Evolutionary conservation across 352 stramenopile species (phyloP).

Genomic region (Pythium folliculosum): DNA sequence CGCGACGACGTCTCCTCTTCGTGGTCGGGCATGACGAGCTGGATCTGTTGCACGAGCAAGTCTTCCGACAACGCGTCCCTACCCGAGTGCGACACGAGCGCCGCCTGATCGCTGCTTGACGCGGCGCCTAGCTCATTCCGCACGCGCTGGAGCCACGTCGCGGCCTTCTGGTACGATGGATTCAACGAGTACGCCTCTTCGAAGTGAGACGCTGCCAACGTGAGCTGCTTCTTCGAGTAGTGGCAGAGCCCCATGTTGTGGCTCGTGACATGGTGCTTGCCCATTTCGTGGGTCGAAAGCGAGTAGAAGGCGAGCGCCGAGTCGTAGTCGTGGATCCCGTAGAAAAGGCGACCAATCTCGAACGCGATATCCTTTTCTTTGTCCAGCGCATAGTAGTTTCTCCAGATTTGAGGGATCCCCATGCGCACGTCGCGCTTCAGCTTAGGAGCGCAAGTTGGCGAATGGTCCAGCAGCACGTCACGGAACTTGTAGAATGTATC

Average conservation of each 20-base stretch:
- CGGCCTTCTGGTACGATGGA: slow-evolving; percentile 73
- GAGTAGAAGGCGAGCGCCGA: slow-evolving; percentile 90
- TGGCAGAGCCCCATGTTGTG: slow-evolving; percentile 96
- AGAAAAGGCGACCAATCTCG: slow-evolving; percentile 91
- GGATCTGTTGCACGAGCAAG: slow-evolving; percentile 51
- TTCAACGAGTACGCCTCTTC: slow-evolving; percentile 72
- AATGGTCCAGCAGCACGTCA: slow-evolving; percentile 89
- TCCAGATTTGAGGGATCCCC: slow-evolving; percentile 87
- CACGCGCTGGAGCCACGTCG: slow-evolving; percentile 82
- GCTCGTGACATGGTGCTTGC: slow-evolving; percentile 94
- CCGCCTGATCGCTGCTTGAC: background rate
- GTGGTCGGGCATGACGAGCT: slow-evolving; percentile 51
- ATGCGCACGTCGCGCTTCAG: slow-evolving; percentile 83
- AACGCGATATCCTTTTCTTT: slow-evolving; percentile 93
- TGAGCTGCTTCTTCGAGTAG: slow-evolving; percentile 87
- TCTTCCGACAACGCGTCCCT: slow-evolving; percentile 18
- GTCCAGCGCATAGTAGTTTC: slow-evolving; percentile 93
- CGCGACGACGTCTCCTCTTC: slow-evolving; percentile 45
- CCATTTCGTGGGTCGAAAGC: slow-evolving; percentile 84
- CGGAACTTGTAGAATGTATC: slow-evolving; percentile 97
- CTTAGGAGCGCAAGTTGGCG: slow-evolving; percentile 55
- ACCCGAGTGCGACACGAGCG: background rate
- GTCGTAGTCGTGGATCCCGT: slow-evolving; percentile 92
- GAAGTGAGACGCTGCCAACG: slow-evolving; percentile 64
- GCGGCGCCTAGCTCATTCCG: slow-evolving; percentile 47